Base-by-base conservation (phyloP, 345 rosid species). In the Trapa bicornis region DNA sequence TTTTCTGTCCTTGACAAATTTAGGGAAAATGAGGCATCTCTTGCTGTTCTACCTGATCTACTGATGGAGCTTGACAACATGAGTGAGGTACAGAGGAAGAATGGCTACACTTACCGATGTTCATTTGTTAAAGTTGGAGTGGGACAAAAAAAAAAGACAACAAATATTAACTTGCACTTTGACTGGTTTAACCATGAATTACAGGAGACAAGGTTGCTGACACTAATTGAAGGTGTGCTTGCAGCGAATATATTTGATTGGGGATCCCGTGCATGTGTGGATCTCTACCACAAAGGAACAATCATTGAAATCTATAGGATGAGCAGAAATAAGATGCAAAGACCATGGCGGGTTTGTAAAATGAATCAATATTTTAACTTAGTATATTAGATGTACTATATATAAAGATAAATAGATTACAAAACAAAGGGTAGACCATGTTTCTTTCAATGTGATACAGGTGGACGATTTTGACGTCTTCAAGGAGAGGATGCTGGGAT, bases 181-280 rank as follows among this genome's bases (percentile, higher is more conserved):
- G 37, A 65, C 11, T n/a, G 13, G 53, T 43, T 65, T 22, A 22
- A 6, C 71, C 58, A 68, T 47, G 69, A 52, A 68, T 76, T 75
- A 68, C 86, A 94, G 99, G 99, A 94, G 81, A 72, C 87, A 37
- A 85, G 97, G 79, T 78, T 91, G 84, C 95, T 91, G 70, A 85
- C 85, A 57, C 84, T 94, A 48, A 87, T 94, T 50, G 97, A 89
- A 77, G 99, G 99, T 65, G 99, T 89, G 77, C 86, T 94, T 64
- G 99, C 99, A 73, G 99, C 99, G 67, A 94, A 94, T 68, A 94
- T 94, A 79, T 94, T 94, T 68, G 99, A 94, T 78, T 94, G 99
- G 99, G 99, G 99, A 72, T 91, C 97, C 68, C 88, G 96, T 64
- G 96, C 99, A 38, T 94, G 99, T 77, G 99, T 94, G 78, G 99